Base-by-base conservation (phyloP, 257 asterid species). In the Misopates orontium region DNA sequence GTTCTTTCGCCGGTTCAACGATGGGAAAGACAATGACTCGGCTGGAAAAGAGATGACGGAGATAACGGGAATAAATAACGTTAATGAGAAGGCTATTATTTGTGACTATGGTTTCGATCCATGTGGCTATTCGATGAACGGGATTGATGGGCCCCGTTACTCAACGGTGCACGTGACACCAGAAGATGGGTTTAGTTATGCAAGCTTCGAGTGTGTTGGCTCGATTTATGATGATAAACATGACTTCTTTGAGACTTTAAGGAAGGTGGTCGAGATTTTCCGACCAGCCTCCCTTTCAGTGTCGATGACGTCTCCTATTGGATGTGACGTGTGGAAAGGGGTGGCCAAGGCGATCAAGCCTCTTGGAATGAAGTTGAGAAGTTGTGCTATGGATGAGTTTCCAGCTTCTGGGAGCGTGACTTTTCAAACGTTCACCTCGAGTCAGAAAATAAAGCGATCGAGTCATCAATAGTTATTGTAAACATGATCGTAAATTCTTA, bases 151-250 rank as follows among this genome's bases (percentile, higher is more conserved):
- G 11, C 73, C 75, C 65, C 93, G 96, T 31, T 94, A 94, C 68
- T 94, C 96, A 1, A 94, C 99, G 4, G 84, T 94, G 51, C 99
- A 94, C 61, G 99, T 94, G 14, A 94, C 99, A 10, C 99, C 99
- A 5, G 99, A 94, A 77, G 97, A 94, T 12, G 99, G 92, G 1
- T 90, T 86, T 56, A 94, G 99, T 62, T 94, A 94, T 56, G 99
- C 99, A 0, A 94, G 99, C 64, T 94, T 73, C 62, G 99, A 94
- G 73, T 83, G 92, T 22, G 83, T 86, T 8, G 90, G 83, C 0
- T 85, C 94, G 17, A 70, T 87, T 1, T 76, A 76, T 65, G 90
- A 82, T 15, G 82, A 73, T 22, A 66, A 76, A 8, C 79, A 57
- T 25, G 74, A 68, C n/a, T 69, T 93, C 6, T 22, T 32, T 6